phyloP scores from a whole-genome alignment of 139 green algal species.

The Eudorina sp. region DNA sequence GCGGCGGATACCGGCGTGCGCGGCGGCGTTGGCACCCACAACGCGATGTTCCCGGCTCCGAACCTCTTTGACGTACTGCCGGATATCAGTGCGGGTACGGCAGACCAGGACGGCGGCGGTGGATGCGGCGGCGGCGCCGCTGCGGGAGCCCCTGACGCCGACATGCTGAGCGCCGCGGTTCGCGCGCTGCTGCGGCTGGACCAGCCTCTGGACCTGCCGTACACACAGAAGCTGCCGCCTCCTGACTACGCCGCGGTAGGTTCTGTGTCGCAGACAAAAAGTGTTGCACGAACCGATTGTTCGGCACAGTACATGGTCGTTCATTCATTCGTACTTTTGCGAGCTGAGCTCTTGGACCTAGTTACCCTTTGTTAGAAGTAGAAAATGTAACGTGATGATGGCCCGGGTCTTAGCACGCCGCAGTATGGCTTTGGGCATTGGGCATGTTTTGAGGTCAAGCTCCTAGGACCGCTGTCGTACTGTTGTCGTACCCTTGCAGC shows the following conservation, averaged over 20 bases:
- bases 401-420: too few relatives aligned
- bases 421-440: too few relatives aligned
- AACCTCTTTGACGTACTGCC: constrained; percentile 5
- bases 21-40: background rate
- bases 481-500: too few relatives aligned
- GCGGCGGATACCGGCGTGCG: background rate
- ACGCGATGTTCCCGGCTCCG: background rate
- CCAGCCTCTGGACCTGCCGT: constrained; percentile 1
- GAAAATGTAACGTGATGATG: too few relatives aligned
- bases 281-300: too few relatives aligned
- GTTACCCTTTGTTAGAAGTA: too few relatives aligned
- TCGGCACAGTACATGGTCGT: too few relatives aligned
- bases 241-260: background rate
- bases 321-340: too few relatives aligned
- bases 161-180: constrained; percentile 5
- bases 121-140: background rate
- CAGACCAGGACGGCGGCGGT: background rate
- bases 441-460: too few relatives aligned
- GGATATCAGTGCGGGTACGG: background rate
- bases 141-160: background rate
- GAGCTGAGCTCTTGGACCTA: too few relatives aligned
- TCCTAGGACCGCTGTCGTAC: too few relatives aligned
- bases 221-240: background rate
- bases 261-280: too few relatives aligned
- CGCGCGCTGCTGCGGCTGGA: constrained; percentile 22